Conservation (phyloP, 371 early-diverging fungal genomes). For the Mucor sp. region DNA sequence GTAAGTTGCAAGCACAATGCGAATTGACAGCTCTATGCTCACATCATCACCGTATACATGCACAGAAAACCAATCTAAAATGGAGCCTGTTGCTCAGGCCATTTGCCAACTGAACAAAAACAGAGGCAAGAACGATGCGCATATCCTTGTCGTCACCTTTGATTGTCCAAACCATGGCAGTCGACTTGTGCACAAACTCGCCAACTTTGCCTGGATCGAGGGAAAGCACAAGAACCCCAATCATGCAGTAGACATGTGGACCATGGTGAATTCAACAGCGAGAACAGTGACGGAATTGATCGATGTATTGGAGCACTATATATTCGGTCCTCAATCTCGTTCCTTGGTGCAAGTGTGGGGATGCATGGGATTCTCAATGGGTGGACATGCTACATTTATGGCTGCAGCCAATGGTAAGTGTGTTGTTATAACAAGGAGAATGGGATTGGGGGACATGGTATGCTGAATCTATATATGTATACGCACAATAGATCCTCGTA, state of each 20-base stretch:
- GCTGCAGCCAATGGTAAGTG: slow-evolving; percentile 48
- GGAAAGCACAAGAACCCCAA: slow-evolving; percentile 35
- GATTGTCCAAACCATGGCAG: slow-evolving; percentile 63
- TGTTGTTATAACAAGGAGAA: not conserved
- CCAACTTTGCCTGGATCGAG: slow-evolving; percentile 46
- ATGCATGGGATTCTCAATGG: slow-evolving; percentile 55
- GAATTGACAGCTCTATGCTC: not conserved
- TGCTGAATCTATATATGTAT: too few species aligned
- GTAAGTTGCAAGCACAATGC: slow-evolving; percentile 21
- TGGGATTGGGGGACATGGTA: too few species aligned
- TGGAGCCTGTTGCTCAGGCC: slow-evolving; percentile 31
- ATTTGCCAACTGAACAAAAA: slow-evolving; percentile 29
- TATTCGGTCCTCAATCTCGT: slow-evolving; percentile 31
- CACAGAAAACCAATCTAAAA: slow-evolving; percentile 29
- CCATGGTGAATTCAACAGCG: slow-evolving; percentile 42
- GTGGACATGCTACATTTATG: slow-evolving; percentile 59
- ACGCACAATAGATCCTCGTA: slow-evolving; percentile 39
- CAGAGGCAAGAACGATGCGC: not conserved
- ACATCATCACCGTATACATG: too few species aligned
- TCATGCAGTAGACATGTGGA: slow-evolving; percentile 62
- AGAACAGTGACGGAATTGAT: slow-evolving; percentile 51
- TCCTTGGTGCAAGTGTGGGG: slow-evolving; percentile 49
- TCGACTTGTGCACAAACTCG: slow-evolving; percentile 34
- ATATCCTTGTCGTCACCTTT: slow-evolving; percentile 50
- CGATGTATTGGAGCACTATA: slow-evolving; percentile 51